Evolutionary conservation across 441 rosid genomes (phyloP).

Genomic region (Jatropha podagrica): DNA sequence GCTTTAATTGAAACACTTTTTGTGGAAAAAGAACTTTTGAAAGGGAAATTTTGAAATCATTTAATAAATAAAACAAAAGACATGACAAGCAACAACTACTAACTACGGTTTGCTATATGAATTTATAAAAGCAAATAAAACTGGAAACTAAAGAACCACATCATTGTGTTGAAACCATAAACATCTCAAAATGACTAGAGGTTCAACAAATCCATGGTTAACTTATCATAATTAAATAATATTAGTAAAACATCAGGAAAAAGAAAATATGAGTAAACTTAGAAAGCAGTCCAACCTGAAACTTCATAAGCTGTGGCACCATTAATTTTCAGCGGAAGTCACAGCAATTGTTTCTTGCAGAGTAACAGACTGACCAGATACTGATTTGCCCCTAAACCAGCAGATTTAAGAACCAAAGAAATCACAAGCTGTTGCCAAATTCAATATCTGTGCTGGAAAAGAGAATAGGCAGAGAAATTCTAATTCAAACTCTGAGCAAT

Average conservation of each 20-base stretch:
- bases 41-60: too few relatives aligned
- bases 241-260: neutral
- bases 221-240: neutral
- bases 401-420: constrained; percentile 36
- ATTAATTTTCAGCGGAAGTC: constrained; percentile 49
- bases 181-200: constrained; percentile 1
- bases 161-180: neutral
- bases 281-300: constrained; percentile 52
- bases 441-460: neutral
- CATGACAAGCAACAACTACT: too few relatives aligned
- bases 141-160: neutral
- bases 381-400: constrained; percentile 73
- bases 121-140: too few relatives aligned
- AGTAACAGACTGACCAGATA: constrained; percentile 81
- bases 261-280: neutral
- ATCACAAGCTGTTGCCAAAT: constrained; percentile 21
- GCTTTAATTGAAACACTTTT: too few relatives aligned
- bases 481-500: neutral
- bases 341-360: constrained; percentile 74
- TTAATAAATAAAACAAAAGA: too few relatives aligned
- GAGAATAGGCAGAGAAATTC: neutral
- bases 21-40: too few relatives aligned
- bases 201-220: neutral
- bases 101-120: too few relatives aligned
- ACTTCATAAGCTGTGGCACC: constrained; percentile 91